Evolutionary conservation across 495 filamentous ascomycete species (phyloP), one percentile per base, ranked within the genome.

Genomic region (Glutinoglossum americanum): DNA sequence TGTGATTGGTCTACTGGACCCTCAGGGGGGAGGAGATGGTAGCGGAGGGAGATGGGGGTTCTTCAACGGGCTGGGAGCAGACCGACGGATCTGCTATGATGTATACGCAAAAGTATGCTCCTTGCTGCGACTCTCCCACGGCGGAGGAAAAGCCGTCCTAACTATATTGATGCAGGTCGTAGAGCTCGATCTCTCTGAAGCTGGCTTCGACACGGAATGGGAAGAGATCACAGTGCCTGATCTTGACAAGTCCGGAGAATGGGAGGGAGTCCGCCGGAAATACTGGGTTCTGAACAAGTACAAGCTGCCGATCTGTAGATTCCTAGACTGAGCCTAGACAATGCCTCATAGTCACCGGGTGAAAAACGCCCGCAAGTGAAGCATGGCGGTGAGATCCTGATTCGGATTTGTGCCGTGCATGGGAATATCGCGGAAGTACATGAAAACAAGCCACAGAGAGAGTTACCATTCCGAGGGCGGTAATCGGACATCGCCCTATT

Each of bases 51-150:
- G 72, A 19, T 98, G 93, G 71, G 80, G 88, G 23, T 97, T 95
- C 72, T 98, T 97, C 68, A 92, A 97, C 66, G 92, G 92, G 0
- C 78, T 97, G 59, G 92, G 92, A 0, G 92, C 93, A 5, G 92
- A 98, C 72, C 74, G 90, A 27, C 79, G 84, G 64, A 81, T 95
- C 55, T 90, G 86, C 67, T 95, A 96, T 65, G 92, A 97, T 73
- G 89, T 97, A 2, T 97, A 98, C 67, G 82, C 80, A 45, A 89
- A 88, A 68, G 68, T 70, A 59, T 33, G 62, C n/a, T 60, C 10
- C 10, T 30, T 35, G 10, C 27, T 19, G 0, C 53, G 3, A 28
- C 2, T 32, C 23, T 25, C 53, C 6, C 28, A 10, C 27, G 27
- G 27, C 26, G 51, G 17, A 6, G 19, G 27, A 17, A 55, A 8